Percentiles rank a stretch among this genome's conserved stretches.
Evolutionary conservation across 805 yeast species (phyloP).

Genomic region (Kuraishia ogatae): DNA sequence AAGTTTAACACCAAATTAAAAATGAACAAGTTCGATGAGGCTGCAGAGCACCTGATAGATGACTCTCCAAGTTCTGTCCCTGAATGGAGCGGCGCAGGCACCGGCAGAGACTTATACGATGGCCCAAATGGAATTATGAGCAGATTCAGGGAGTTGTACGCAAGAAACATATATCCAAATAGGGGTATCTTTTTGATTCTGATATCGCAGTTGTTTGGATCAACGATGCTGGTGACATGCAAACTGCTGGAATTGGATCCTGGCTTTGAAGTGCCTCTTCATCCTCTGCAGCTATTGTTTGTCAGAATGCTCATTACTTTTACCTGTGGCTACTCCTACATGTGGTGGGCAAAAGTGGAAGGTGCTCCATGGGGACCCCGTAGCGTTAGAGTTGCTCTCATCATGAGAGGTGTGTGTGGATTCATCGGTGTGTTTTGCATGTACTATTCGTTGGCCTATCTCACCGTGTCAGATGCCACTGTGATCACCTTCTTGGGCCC

Average conservation of each 20-base stretch:
- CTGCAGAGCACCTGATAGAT: not conserved
- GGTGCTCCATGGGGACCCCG: conserved; percentile 67
- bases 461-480: conserved; percentile 74
- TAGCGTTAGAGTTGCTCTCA: conserved; percentile 41
- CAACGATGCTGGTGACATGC: conserved; percentile 68
- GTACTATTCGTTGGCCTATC: conserved; percentile 64
- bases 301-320: conserved; percentile 72
- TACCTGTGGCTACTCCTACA: conserved; percentile 44
- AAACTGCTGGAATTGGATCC: conserved; percentile 62
- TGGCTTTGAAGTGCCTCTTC: conserved; percentile 51
- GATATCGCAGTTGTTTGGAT: conserved; percentile 63
- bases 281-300: conserved; percentile 72
- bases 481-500: conserved; percentile 76
- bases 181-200: conserved; percentile 52
- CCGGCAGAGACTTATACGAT: not conserved
- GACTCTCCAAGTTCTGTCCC: not conserved
- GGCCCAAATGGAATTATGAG: not conserved
- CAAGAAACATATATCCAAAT: conserved; percentile 22
- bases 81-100: not conserved
- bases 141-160: not conserved
- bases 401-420: conserved; percentile 63
- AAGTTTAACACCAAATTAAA: not conserved
- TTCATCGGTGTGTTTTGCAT: conserved; percentile 74
- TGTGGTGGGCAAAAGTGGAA: conserved; percentile 37
- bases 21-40: not conserved